Conservation (phyloP, 352 stramenopile genomes). For the Globisporangium mamillatum region DNA sequence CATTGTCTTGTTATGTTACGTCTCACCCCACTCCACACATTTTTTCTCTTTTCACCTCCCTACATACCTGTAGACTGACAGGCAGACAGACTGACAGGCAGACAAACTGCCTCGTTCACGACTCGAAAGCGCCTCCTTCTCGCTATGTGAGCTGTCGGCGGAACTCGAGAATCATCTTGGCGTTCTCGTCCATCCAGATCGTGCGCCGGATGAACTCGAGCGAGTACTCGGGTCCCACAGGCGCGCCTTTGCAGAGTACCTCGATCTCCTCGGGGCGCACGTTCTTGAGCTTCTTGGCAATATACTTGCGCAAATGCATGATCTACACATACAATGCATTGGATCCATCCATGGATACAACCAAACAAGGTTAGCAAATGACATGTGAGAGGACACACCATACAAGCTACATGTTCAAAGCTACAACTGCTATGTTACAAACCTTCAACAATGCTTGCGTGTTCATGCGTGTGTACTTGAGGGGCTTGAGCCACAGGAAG, state of each 20-base stretch:
- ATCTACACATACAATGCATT: conserved; percentile 30
- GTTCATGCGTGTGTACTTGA: conserved; percentile 34
- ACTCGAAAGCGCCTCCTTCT: background rate
- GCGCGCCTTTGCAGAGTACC: conserved; percentile 44
- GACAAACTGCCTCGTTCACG: background rate
- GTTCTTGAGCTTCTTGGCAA: conserved; percentile 43
- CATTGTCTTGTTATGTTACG: conserved; percentile 7
- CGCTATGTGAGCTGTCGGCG: conserved; percentile 24
- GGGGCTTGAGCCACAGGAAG: conserved; percentile 30
- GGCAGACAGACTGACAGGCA: no score
- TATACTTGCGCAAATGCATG: conserved; percentile 57
- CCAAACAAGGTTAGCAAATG: background rate
- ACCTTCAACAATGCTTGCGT: conserved; percentile 51
- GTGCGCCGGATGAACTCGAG: conserved; percentile 67
- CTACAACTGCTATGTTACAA: background rate
- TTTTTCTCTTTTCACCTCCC: background rate
- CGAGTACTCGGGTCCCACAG: conserved; percentile 56
- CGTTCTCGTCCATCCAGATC: conserved; percentile 37
- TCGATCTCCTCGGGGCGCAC: conserved; percentile 47
- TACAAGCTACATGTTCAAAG: background rate
- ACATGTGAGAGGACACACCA: background rate
- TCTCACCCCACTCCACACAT: background rate
- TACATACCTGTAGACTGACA: background rate
- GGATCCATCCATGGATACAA: background rate
- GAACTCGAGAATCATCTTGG: conserved; percentile 61